These are phyloP conservation scores for Leucocoprinus birnbaumii DNA, from an alignment of 768 basidiomycete genomes.

Conservation along the genomic window DNA sequence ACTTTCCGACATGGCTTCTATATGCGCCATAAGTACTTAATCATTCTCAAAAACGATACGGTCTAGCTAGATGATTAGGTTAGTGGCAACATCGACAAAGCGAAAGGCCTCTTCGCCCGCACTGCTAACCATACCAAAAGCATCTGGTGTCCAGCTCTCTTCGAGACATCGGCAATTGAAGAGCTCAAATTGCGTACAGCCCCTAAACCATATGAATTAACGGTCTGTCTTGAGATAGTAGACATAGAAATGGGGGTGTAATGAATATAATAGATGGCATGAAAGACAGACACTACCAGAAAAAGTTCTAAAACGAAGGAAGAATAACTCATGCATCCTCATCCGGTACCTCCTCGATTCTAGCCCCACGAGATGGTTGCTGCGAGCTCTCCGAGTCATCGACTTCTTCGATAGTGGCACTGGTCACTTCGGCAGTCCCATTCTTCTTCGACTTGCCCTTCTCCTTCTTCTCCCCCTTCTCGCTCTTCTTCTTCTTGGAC, in stretches of 20 bases:
- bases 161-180: slow-evolving; percentile 6
- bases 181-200: slow-evolving; percentile 12
- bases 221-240: neutral
- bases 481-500: slow-evolving; percentile 60
- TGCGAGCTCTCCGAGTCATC: slow-evolving; percentile 35
- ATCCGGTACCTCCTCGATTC: slow-evolving; percentile 47
- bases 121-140: slow-evolving; percentile 32
- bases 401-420: slow-evolving; percentile 44
- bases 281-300: slow-evolving; percentile 13
- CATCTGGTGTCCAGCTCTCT: slow-evolving; percentile 28
- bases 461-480: slow-evolving; percentile 50
- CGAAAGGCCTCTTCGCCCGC: slow-evolving; percentile 22
- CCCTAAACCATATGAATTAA: slow-evolving; percentile 10
- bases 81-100: slow-evolving; percentile 32
- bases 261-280: slow-evolving; percentile 4
- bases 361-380: slow-evolving; percentile 38
- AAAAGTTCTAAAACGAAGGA: neutral
- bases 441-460: slow-evolving; percentile 40
- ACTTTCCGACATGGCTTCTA: slow-evolving; percentile 58
- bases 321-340: slow-evolving; percentile 26
- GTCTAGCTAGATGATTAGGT: slow-evolving; percentile 26
- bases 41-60: neutral
- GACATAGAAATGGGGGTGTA: slow-evolving; percentile 7
- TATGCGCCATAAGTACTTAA: slow-evolving; percentile 43
- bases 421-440: slow-evolving; percentile 25